Conservation (phyloP, 495 filamentous ascomycete genomes). For the Podospora sp. region DNA sequence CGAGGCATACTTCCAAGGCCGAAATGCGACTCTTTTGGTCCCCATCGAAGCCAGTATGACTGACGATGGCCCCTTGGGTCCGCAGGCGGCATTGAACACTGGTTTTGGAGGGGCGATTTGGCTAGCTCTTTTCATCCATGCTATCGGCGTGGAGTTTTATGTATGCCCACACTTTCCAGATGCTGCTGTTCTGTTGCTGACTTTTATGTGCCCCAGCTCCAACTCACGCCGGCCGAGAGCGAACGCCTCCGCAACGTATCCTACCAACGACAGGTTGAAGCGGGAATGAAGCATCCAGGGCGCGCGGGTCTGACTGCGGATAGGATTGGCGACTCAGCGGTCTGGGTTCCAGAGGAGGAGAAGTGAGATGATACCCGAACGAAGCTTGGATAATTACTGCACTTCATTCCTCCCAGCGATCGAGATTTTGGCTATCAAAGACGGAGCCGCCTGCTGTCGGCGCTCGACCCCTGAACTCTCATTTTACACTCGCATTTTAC, state of each 20-base stretch:
- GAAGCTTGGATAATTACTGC: background rate
- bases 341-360: conserved; percentile 29
- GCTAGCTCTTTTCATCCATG: conserved; percentile 52
- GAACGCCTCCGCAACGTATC: conserved; percentile 51
- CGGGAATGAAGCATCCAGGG: conserved; percentile 51
- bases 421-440: no score
- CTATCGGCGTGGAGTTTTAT: conserved; percentile 56
- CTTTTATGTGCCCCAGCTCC: conserved; percentile 33
- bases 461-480: no score
- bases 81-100: conserved; percentile 38
- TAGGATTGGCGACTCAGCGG: conserved; percentile 46
- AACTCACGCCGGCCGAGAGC: conserved; percentile 52
- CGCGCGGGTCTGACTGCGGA: conserved; percentile 50
- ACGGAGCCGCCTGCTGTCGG: no score
- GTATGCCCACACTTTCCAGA: conserved; percentile 35
- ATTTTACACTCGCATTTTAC: no score
- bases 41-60: conserved; percentile 31
- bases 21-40: conserved; percentile 32
- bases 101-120: conserved; percentile 50
- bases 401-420: no score
- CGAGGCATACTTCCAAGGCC: conserved; percentile 27
- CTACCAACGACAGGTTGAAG: conserved; percentile 55
- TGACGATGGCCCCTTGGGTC: conserved; percentile 19
- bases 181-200: background rate
- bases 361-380: background rate